phyloP scores from a whole-genome alignment of 2,329 filamentous ascomycete genomes.

The Botrytis paeoniae region DNA sequence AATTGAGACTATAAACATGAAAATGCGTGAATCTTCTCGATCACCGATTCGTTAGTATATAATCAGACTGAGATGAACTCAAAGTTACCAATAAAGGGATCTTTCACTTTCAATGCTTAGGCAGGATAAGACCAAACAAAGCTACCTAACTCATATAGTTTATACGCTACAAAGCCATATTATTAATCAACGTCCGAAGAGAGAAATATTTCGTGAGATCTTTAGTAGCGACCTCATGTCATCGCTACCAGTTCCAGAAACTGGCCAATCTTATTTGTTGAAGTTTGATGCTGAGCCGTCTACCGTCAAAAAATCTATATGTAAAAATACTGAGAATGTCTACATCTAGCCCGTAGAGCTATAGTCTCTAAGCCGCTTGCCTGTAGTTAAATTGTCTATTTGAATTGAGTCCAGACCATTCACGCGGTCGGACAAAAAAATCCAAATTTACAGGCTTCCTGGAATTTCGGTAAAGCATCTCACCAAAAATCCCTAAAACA shows the following conservation, averaged over 20 bases:
- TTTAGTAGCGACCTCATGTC: fast-evolving
- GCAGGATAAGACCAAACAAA: not conserved
- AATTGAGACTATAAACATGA: not conserved
- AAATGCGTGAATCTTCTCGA: not conserved
- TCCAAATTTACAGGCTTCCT: not conserved
- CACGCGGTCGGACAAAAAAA: not conserved
- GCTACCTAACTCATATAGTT: not conserved
- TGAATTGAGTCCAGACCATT: not conserved
- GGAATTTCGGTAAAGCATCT: not conserved
- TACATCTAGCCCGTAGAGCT: not conserved
- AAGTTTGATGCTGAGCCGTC: not conserved
- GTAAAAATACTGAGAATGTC: not conserved
- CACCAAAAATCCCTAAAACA: not conserved
- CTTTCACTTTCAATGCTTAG: not conserved
- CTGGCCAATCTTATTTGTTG: not conserved
- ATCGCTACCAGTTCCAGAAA: not conserved
- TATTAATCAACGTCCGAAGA: fast-evolving
- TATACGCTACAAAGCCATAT: not conserved
- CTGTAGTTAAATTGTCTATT: not conserved
- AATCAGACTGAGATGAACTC: not conserved
- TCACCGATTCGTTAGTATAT: not conserved
- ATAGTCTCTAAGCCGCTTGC: not conserved
- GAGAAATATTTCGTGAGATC: too few relatives aligned
- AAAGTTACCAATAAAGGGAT: not conserved
- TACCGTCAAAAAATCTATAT: too few relatives aligned